Evolutionary conservation across 805 yeast species (phyloP), one percentile per base, ranked within the genome.

Genomic region (Candida easanensis): DNA sequence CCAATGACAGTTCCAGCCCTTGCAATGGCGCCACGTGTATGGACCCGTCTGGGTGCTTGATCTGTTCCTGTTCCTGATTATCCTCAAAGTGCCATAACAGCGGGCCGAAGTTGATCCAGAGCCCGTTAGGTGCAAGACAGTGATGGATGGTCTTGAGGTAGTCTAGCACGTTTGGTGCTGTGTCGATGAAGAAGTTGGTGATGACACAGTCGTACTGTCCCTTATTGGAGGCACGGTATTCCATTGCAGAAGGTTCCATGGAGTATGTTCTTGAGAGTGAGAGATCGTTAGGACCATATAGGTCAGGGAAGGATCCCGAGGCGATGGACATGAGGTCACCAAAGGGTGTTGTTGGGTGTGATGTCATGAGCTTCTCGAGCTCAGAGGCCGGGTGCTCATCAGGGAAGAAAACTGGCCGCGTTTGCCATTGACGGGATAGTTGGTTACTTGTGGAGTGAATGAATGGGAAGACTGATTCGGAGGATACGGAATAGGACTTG

Each of bases 41-140:
- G 6, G 48, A 38, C 13, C 56, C 51, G 19, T 61, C 56, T 1
- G 51, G 56, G 5, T 53, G 50, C 0, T 37, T 31, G 3, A 44
- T 48, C 5, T 48, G 44, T 4, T 58, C 61, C 22, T 62, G 54
- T 14, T 62, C 63, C 15, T 60, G 66, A 26, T 71, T 76, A 43
- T 73, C 75, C 51, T 82, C 89, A 55, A 73, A 80, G 60, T 84
- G 91, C 89, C 89, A 82, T 39, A 80, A 62, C 34, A 82, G 61
- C 0, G 88, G 88, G 0, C 89, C 89, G 55, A 79, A 76, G 53
- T 82, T 81, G 21, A 80, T 62, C 87, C 87, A 82, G 15, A 62
- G 42, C 0, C 84, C 87, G 5, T 61, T 64, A 0, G 58, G 55
- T 26, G 67, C 65, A 44, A 81, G 52, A 19, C 75, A 67, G 51